Percentiles rank a stretch among this genome's conserved stretches.
Evolutionary conservation across 1,284 basidiomycete genomes (phyloP).

Genomic region (Cryptococcus wingfieldii): DNA sequence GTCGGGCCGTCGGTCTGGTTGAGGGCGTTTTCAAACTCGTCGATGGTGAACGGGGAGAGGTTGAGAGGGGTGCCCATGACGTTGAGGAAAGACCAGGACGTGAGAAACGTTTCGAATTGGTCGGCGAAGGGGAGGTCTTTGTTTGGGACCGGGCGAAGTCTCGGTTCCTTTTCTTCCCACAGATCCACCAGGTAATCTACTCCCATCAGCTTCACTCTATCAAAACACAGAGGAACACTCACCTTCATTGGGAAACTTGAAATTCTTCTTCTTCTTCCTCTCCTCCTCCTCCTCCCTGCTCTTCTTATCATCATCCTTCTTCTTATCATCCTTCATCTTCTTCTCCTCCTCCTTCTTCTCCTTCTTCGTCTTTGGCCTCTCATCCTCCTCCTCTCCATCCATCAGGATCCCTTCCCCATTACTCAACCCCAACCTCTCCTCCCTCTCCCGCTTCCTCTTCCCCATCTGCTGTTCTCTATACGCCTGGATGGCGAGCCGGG

Average conservation of each 20-base stretch:
- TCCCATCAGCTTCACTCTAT: conserved; percentile 12
- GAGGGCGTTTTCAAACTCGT: conserved; percentile 86
- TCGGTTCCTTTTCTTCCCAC: conserved; percentile 65
- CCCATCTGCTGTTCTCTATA: conserved; percentile 82
- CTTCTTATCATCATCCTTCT: conserved; percentile 49
- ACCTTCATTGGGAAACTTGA: conserved; percentile 64
- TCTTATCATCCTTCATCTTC: conserved; percentile 27
- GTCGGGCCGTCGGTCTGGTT: conserved; percentile 69
- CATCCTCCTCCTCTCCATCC: conserved; percentile 54
- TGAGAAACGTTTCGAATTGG: conserved; percentile 77
- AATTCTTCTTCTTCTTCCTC: conserved; percentile 68
- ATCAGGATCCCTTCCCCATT: conserved; percentile 44
- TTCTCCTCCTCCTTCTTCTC: conserved; percentile 64
- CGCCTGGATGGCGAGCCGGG: conserved; percentile 68
- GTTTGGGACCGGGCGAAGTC: conserved; percentile 61
- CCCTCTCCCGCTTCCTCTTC: conserved; percentile 66
- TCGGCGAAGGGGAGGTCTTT: conserved; percentile 69
- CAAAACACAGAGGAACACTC: conserved; percentile 25
- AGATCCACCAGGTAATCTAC: conserved; percentile 72
- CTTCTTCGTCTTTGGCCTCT: conserved; percentile 65
- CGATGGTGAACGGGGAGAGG: conserved; percentile 85
- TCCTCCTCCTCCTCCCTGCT: conserved; percentile 59
- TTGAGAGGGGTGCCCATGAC: conserved; percentile 84
- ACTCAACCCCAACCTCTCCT: conserved; percentile 53
- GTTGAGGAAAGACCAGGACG: conserved; percentile 87